Evolutionary conservation across 495 filamentous ascomycete species (phyloP).

Genomic region (Cercophora samala): DNA sequence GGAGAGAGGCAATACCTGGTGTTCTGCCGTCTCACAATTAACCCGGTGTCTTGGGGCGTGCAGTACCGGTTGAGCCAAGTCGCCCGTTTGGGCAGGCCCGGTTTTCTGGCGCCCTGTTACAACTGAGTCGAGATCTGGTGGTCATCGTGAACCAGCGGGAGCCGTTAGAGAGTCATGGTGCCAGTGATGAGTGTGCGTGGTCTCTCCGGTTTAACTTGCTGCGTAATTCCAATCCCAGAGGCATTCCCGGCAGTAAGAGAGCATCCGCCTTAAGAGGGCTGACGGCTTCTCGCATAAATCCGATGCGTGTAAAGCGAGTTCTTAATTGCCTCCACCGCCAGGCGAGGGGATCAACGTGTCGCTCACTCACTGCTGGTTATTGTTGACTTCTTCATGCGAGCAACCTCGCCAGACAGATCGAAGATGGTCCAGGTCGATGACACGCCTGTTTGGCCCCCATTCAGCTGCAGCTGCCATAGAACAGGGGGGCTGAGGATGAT

Average conservation of each 20-base stretch:
- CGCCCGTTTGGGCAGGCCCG: background rate
- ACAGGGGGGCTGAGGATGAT: background rate
- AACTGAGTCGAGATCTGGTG: background rate
- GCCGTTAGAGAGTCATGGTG: background rate
- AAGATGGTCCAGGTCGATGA: background rate
- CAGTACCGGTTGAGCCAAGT: background rate
- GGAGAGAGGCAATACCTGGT: background rate
- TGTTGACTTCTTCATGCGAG: background rate
- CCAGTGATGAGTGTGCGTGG: background rate
- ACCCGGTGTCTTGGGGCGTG: constrained; percentile 1
- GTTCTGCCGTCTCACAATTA: background rate
- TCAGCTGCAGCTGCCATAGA: background rate
- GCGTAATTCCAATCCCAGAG: background rate
- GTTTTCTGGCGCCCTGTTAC: background rate
- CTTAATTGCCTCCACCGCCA: background rate
- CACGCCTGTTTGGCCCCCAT: background rate
- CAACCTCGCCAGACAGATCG: background rate
- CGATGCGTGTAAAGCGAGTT: constrained; percentile 7
- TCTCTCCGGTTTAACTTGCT: constrained; percentile 3
- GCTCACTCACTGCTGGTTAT: background rate
- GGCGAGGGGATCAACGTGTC: background rate
- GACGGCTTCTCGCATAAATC: constrained; percentile 27
- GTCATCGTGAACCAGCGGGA: background rate
- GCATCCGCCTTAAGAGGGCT: constrained; percentile 15
- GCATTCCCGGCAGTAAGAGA: background rate